A percentile compares a stretch with the other conserved stretches of the same genome.
phyloP scores from a whole-genome alignment of 768 basidiomycete genomes.

The Lentinus tigrinus region DNA sequence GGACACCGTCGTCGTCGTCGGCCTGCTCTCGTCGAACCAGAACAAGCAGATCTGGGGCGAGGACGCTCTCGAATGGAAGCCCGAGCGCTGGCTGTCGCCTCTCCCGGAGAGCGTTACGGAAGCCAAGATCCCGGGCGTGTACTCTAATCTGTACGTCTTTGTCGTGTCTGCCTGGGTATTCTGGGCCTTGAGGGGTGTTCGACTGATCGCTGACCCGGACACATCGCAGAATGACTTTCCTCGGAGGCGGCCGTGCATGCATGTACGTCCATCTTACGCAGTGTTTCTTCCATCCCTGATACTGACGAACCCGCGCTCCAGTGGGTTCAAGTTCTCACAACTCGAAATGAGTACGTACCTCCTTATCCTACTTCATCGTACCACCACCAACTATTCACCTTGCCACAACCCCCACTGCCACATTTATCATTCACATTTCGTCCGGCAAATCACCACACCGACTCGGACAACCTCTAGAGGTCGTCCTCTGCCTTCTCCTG shows the following conservation, averaged over 20 bases:
- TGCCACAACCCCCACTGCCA: not conserved
- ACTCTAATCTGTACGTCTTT: conserved; percentile 19
- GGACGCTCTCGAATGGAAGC: conserved; percentile 41
- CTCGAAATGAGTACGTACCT: conserved; percentile 20
- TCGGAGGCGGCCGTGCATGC: conserved; percentile 27
- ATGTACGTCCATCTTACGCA: conserved; percentile 20
- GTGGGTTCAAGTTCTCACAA: conserved; percentile 22
- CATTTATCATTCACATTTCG: too few relatives aligned
- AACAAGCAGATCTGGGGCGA: conserved; percentile 43
- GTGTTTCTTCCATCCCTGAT: not conserved
- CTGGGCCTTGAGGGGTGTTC: not conserved
- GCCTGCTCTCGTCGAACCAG: conserved; percentile 39
- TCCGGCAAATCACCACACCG: too few relatives aligned
- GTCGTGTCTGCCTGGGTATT: too few relatives aligned
- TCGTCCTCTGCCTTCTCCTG: conserved; percentile 6
- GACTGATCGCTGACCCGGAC: not conserved
- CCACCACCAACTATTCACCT: not conserved
- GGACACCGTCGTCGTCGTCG: conserved; percentile 38
- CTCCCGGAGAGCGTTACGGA: conserved; percentile 7
- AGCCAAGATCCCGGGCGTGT: conserved; percentile 17
- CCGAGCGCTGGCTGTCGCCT: conserved; percentile 40
- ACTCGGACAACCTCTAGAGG: conserved; percentile 5
- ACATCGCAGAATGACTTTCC: conserved; percentile 26
- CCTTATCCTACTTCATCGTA: not conserved
- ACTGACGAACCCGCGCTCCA: not conserved